Evolutionary conservation across 257 asterid species (phyloP).

Genomic region (Capsicum rhomboideum): DNA sequence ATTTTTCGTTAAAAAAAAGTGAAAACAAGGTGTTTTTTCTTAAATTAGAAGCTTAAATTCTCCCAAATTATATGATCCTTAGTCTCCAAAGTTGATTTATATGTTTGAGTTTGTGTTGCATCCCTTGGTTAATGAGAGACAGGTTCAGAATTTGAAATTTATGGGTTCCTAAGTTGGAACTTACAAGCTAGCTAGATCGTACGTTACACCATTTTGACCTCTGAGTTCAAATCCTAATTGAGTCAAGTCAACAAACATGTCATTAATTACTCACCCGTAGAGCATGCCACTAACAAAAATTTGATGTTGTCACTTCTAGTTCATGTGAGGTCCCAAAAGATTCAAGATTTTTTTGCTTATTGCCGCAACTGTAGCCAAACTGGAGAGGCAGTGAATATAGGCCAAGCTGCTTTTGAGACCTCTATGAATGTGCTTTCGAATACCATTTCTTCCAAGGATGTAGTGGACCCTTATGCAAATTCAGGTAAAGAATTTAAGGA

Average conservation of each 20-base stretch:
- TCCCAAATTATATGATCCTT: background rate
- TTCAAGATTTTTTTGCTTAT: constrained; percentile 48
- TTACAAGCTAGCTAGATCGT: too few species aligned
- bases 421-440: too few species aligned
- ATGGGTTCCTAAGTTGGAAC: too few species aligned
- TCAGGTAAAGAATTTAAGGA: too few species aligned
- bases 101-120: background rate
- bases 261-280: too few species aligned
- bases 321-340: constrained; percentile 27
- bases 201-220: too few species aligned
- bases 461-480: too few species aligned
- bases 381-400: background rate
- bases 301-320: constrained; percentile 9
- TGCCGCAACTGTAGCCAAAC: constrained; percentile 2
- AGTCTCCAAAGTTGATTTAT: background rate
- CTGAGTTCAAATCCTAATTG: too few species aligned
- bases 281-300: background rate
- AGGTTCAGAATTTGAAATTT: too few species aligned
- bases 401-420: too few species aligned
- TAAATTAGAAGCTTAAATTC: background rate
- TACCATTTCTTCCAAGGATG: too few species aligned
- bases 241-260: accelerated
- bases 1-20: background rate
- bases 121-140: background rate
- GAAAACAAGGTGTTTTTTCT: background rate